These are phyloP conservation scores for Colletotrichum magnum DNA, from an alignment of 2,329 filamentous ascomycete genomes.

Conservation along the genomic window DNA sequence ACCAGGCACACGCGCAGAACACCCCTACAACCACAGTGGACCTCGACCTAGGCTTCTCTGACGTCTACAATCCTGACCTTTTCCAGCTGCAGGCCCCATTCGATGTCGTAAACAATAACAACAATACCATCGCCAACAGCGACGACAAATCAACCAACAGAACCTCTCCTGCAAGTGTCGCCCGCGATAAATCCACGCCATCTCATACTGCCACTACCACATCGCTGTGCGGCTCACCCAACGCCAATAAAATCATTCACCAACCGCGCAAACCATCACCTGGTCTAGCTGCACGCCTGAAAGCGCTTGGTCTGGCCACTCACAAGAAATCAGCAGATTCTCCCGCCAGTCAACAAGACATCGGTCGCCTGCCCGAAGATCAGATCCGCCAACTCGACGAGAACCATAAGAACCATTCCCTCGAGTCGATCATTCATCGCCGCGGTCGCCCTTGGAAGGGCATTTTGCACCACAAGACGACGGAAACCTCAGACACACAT, in stretches of 20 bases:
- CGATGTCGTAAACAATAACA: constrained; percentile 41
- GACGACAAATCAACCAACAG: constrained; percentile 34
- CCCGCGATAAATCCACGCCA: constrained; percentile 7
- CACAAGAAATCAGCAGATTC: constrained; percentile 52
- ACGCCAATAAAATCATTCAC: constrained; percentile 45
- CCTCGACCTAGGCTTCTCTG: constrained; percentile 55
- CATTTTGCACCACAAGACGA: constrained; percentile 67
- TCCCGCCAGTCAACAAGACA: constrained; percentile 53
- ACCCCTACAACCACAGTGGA: constrained; percentile 26
- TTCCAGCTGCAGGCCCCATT: constrained; percentile 50
- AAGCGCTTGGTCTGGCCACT: constrained; percentile 73
- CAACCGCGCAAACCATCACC: constrained; percentile 72
- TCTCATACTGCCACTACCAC: constrained; percentile 29
- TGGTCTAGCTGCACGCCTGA: constrained; percentile 75
- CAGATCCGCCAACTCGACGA: constrained; percentile 79
- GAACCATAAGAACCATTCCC: constrained; percentile 71
- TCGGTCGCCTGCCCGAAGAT: constrained; percentile 79
- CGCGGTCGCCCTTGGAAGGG: constrained; percentile 82
- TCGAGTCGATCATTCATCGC: constrained; percentile 68
- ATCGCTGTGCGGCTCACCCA: constrained; percentile 45
- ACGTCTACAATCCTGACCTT: constrained; percentile 56
- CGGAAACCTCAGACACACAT: constrained; percentile 35
- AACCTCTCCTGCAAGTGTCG: constrained; percentile 8
- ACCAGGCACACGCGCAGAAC: constrained; percentile 19
- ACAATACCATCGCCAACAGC: constrained; percentile 44